Evolutionary conservation across 1,139 yeast species (phyloP).

Genomic region (Yamadazyma jaroonii): DNA sequence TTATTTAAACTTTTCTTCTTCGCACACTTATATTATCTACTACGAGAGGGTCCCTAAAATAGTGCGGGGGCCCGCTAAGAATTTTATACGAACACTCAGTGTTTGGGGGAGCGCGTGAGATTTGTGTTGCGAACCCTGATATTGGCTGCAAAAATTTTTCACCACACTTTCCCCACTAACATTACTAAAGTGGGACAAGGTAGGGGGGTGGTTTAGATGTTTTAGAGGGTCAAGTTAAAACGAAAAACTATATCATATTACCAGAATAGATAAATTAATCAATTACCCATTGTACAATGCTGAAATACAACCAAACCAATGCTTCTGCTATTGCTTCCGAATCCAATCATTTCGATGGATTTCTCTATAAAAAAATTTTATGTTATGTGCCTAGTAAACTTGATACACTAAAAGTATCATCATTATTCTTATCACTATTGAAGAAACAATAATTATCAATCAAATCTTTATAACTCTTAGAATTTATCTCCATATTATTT

Average conservation of each 20-base stretch:
- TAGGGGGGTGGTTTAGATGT: too few relatives aligned
- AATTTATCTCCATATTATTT: constrained; percentile 32
- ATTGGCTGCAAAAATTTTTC: background rate
- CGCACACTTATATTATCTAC: too few relatives aligned
- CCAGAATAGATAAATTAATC: constrained; percentile 1
- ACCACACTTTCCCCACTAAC: too few relatives aligned
- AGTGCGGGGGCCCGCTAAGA: too few relatives aligned
- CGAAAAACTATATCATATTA: background rate
- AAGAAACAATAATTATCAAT: constrained; percentile 74
- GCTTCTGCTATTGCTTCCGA: too few relatives aligned
- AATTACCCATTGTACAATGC: background rate
- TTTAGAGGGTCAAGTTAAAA: too few relatives aligned
- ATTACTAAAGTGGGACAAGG: too few relatives aligned
- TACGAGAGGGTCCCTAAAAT: too few relatives aligned
- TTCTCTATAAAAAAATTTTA: too few relatives aligned
- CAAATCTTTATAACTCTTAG: constrained; percentile 64
- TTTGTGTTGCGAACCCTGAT: background rate
- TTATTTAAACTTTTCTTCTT: too few relatives aligned
- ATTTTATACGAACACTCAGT: too few relatives aligned
- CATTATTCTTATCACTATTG: constrained; percentile 11
- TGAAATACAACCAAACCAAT: background rate
- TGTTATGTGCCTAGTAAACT: constrained; percentile 22
- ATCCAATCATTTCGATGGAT: too few relatives aligned
- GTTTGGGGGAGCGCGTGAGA: background rate
- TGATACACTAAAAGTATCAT: constrained; percentile 24